phyloP scores from a whole-genome alignment of 202 grass and related monocot species.

The Panicum hallii region DNA sequence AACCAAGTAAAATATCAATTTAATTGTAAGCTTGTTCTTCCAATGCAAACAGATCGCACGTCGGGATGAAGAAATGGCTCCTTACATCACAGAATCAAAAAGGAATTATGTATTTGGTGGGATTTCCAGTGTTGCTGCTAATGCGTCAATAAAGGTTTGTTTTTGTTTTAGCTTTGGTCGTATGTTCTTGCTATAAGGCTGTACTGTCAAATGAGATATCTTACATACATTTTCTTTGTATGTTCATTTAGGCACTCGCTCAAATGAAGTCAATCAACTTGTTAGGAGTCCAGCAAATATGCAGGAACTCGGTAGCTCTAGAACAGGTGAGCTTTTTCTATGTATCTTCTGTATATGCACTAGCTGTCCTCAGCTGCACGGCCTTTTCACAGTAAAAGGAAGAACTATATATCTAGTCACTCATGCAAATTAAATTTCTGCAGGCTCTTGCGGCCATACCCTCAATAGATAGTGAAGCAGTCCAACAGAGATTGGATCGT shows the following conservation, averaged over 20 bases:
- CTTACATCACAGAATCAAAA: constrained; percentile 79
- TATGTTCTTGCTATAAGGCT: constrained; percentile 25
- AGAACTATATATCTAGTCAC: neutral
- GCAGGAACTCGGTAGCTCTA: constrained; percentile 92
- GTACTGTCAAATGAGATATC: constrained; percentile 30
- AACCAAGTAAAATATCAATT: constrained; percentile 16
- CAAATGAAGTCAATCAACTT: constrained; percentile 98
- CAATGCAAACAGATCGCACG: constrained; percentile 63
- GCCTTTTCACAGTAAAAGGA: constrained; percentile 12
- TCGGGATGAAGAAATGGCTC: constrained; percentile 90
- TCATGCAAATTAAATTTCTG: constrained; percentile 38
- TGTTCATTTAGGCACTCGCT: constrained; percentile 70
- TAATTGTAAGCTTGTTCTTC: constrained; percentile 21
- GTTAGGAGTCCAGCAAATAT: constrained; percentile 98
- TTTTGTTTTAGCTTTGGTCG: constrained; percentile 22
- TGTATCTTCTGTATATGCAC: constrained; percentile 29
- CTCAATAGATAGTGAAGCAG: constrained; percentile 80
- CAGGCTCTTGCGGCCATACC: constrained; percentile 95
- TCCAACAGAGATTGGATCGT: constrained; percentile 88
- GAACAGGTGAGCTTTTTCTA: constrained; percentile 71
- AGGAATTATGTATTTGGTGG: constrained; percentile 97
- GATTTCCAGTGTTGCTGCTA: constrained; percentile 92
- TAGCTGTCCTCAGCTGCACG: constrained; percentile 23
- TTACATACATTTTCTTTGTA: constrained; percentile 38
- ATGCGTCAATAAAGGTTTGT: constrained; percentile 92